A percentile compares a stretch with the other conserved stretches of the same genome.
phyloP scores from a whole-genome alignment of 1,139 yeast species.

The Geotrichum histeridarum region DNA sequence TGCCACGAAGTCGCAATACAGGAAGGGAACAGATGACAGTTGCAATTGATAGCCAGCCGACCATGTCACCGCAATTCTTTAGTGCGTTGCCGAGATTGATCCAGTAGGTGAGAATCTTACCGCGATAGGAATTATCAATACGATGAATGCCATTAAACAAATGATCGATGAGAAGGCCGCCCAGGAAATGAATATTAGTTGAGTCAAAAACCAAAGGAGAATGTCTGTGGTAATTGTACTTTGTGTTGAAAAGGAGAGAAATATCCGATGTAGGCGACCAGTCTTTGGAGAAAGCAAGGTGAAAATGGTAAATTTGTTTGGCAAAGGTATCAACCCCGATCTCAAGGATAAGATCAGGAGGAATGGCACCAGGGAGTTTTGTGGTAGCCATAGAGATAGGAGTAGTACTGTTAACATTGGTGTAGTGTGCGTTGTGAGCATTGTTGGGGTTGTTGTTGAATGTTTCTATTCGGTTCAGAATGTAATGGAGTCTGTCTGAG shows the following conservation, averaged over 20 bases:
- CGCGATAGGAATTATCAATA: constrained; percentile 44
- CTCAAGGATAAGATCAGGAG: constrained; percentile 37
- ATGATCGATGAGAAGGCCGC: constrained; percentile 67
- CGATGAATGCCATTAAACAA: constrained; percentile 41
- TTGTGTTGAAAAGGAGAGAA: constrained; percentile 48
- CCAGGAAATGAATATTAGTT: constrained; percentile 68
- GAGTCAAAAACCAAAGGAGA: constrained; percentile 68
- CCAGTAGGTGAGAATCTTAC: constrained; percentile 74
- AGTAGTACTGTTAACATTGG: constrained; percentile 7
- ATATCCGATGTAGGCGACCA: constrained; percentile 77
- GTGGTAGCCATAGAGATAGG: constrained; percentile 15
- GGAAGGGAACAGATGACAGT: constrained; percentile 81
- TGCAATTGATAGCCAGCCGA: constrained; percentile 90
- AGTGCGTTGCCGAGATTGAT: constrained; percentile 73
- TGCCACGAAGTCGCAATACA: constrained; percentile 60
- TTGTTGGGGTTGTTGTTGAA: constrained; percentile 12
- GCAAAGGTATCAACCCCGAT: constrained; percentile 33
- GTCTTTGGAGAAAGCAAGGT: constrained; percentile 36
- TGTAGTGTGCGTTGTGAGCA: constrained; percentile 6
- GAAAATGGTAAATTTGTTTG: constrained; percentile 38
- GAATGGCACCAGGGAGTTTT: constrained; percentile 23
- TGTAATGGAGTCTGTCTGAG: constrained; percentile 27
- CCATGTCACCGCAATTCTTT: constrained; percentile 85
- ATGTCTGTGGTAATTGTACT: constrained; percentile 42
- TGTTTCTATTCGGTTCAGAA: constrained; percentile 26